Percentiles rank a stretch among this genome's conserved stretches.
Conservation (phyloP, 306 rosid species). For the Prunus campanulata region DNA sequence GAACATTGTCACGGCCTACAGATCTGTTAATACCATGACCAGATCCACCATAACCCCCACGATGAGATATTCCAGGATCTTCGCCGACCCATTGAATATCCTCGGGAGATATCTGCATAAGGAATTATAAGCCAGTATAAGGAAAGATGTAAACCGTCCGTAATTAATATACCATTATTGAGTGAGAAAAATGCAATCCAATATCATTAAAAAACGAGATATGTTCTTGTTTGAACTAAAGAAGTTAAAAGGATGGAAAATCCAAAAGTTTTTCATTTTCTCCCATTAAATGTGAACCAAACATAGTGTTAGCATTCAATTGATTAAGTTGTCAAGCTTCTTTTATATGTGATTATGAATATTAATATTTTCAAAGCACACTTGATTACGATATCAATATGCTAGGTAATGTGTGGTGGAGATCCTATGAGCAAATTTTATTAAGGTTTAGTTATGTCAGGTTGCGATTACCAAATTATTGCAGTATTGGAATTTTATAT, state of each 20-base stretch:
- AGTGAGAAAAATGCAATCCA: background rate
- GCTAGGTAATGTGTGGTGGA: background rate
- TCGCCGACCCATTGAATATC: slow-evolving; percentile 94
- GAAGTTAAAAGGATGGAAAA: background rate
- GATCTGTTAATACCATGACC: slow-evolving; percentile 64
- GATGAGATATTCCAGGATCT: slow-evolving; percentile 75
- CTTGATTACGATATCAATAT: background rate
- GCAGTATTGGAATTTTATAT: background rate
- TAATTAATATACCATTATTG: background rate
- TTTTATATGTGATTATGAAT: background rate
- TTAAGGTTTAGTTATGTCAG: background rate
- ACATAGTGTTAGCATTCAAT: background rate
- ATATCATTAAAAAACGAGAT: background rate
- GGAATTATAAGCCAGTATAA: slow-evolving; percentile 24
- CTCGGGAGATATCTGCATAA: slow-evolving; percentile 70
- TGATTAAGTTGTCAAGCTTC: background rate
- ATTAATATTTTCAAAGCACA: background rate
- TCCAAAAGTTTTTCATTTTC: background rate
- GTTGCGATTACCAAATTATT: background rate
- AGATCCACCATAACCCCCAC: slow-evolving; percentile 58
- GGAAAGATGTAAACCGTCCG: slow-evolving; percentile 17
- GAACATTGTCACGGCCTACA: slow-evolving; percentile 50
- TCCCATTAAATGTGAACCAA: background rate
- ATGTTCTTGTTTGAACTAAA: background rate
- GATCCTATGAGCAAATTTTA: background rate